Base-by-base conservation (phyloP, 192 early-diverging fungal genomes). In the Phycomyces nitens region DNA sequence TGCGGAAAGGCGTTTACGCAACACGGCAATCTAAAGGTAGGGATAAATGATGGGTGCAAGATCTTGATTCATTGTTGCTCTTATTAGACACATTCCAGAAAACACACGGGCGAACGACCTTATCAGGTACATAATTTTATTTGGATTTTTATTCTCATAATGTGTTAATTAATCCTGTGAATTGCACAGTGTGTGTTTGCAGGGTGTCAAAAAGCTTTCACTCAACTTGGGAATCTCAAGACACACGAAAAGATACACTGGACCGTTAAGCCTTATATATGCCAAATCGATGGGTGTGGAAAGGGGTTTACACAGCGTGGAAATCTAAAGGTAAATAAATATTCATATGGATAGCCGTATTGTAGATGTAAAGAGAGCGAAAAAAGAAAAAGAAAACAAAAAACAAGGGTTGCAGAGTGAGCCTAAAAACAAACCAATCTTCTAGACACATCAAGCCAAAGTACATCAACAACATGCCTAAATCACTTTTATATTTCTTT, bases 1-100 rank as follows among this genome's bases (percentile, higher is more conserved):
- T 56, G 55, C 18, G 55, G 55, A 38, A 56, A 56, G 39, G 29
- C 55, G 34, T 56, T 56, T 56, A 56, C 55, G 29, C 55, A 56
- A 20, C 39, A 56, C 20, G 55, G 55, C 26, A 56, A 56, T 29
- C 27, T 56, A 10, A 56, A 56, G 55, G 55, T 56, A 56, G 39
- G 9, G 11, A 21, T 0, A 38, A 3, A n/a, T 20, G n/a, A 15
- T 50, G 0, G 0, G 5, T 14, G 9, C 16, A 15, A 34, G 29
- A 7, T 2, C 29, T 34, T 34, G 29, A 34, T 34, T 34, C 29
- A 34, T 53, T 18, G 24, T 18, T 11, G 2, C 10, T 23, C 24
- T 56, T 29, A 57, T 59, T 62, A 62, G 60, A 62, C 60, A 39
- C 60, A 62, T 52, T 62, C 49, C 29, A 62, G 60, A 52, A 62